These are phyloP conservation scores for Penicillium sp. DNA, from an alignment of 2,329 filamentous ascomycete species.

Conservation along the genomic window DNA sequence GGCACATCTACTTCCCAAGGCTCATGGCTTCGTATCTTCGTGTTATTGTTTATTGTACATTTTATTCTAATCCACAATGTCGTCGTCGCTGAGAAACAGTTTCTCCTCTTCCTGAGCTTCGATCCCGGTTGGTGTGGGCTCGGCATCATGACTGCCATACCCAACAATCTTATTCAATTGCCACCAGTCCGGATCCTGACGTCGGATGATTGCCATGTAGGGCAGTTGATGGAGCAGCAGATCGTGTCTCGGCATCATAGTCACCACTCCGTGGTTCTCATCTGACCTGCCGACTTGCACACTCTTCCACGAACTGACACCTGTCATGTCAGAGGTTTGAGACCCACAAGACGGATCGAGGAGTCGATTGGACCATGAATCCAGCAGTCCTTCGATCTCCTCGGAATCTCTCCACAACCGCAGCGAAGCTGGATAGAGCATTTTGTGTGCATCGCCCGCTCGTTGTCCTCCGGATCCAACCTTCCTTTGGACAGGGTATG, in stretches of 20 bases:
- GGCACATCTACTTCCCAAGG: background rate
- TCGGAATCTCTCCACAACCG: slow-evolving; percentile 83
- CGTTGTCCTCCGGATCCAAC: slow-evolving; percentile 39
- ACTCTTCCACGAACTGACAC: slow-evolving; percentile 42
- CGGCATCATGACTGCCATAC: slow-evolving; percentile 20
- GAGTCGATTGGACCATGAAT: slow-evolving; percentile 40
- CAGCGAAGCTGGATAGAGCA: slow-evolving; percentile 87
- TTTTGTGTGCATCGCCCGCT: slow-evolving; percentile 69
- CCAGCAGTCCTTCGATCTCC: slow-evolving; percentile 71
- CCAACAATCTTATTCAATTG: slow-evolving; percentile 70
- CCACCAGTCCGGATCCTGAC: slow-evolving; percentile 42
- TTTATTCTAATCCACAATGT: slow-evolving; percentile 67
- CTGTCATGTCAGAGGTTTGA: slow-evolving; percentile 27
- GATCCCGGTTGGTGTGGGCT: slow-evolving; percentile 22
- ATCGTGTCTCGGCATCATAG: slow-evolving; percentile 40
- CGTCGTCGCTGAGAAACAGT: slow-evolving; percentile 76
- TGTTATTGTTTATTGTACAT: background rate
- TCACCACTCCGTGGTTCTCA: slow-evolving; percentile 16
- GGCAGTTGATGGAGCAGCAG: slow-evolving; percentile 77
- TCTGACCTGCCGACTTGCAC: slow-evolving; percentile 13
- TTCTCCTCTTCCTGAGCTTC: slow-evolving; percentile 60
- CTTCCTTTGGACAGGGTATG: slow-evolving; percentile 74
- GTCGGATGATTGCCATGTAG: slow-evolving; percentile 71
- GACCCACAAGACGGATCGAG: slow-evolving; percentile 39
- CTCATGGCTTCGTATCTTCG: background rate